Evolutionary conservation across 2,329 filamentous ascomycete species (phyloP).

Genomic region (Acrocalymma vagum): DNA sequence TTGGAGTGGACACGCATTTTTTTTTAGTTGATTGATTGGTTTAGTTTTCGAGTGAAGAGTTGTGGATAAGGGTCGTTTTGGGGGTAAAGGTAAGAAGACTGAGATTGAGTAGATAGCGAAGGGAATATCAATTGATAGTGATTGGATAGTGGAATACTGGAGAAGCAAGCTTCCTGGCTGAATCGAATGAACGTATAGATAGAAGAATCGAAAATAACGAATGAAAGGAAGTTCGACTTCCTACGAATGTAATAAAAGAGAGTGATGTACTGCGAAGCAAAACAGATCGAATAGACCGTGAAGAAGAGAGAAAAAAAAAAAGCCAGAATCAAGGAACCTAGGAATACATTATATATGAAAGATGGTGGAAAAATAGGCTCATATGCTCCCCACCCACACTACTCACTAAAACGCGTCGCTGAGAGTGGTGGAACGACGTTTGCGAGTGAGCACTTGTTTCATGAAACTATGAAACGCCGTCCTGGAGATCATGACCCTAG

Average conservation of each 20-base stretch:
- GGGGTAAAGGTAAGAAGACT: neutral
- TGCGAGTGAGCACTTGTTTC: conserved; percentile 23
- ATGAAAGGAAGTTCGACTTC: conserved; percentile 32
- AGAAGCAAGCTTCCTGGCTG: conserved; percentile 25
- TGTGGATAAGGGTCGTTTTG: conserved; percentile 1
- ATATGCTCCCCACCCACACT: no score
- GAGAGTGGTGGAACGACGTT: no score
- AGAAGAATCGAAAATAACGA: conserved; percentile 20
- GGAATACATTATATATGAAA: conserved; percentile 12
- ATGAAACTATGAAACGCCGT: conserved; percentile 26
- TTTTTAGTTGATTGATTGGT: neutral
- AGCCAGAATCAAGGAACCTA: conserved; percentile 4
- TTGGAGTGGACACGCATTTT: conserved; percentile 32
- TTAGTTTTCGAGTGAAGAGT: neutral
- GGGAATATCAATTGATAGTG: neutral
- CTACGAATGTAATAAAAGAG: conserved; percentile 18
- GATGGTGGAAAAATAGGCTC: conserved; percentile 10
- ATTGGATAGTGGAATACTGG: neutral
- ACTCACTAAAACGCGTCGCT: no score
- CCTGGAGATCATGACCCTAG: conserved; percentile 39
- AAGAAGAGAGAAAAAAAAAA: conserved; percentile 11
- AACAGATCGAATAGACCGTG: conserved; percentile 6
- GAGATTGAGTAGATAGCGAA: neutral
- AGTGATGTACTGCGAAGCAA: no score
- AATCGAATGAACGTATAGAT: conserved; percentile 18